Evolutionary conservation across 2,329 filamentous ascomycete species (phyloP), one percentile per base, ranked within the genome.

Genomic region (Tetracladium maxilliforme): DNA sequence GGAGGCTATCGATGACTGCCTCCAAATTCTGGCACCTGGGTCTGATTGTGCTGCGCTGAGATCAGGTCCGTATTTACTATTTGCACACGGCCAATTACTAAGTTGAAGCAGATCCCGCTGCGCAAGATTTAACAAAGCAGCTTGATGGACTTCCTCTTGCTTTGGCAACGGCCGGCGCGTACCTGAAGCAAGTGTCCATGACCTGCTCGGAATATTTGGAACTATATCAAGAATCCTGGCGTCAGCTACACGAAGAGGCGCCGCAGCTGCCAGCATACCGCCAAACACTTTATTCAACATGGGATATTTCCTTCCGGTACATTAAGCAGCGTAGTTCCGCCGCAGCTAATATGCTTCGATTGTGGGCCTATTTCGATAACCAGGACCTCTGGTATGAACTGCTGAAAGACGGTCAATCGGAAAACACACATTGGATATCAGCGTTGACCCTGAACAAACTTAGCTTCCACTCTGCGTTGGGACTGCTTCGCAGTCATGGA

Each of bases 91-190:
- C 14, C 21, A 28, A 14, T 22, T 29, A 21, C 25, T 14, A 2
- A 30, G 21, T 13, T 14, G 7, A 22, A 7, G 28, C 18, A 53
- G 44, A 52, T 37, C 13, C 31, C 16, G 41, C 41, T 32, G 41
- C 41, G 10, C 13, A 24, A 16, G 11, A 31, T 10, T 45, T 59
- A 30, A 41, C 42, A 3, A 29, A 36, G 17, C 35, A 39, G 24
- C 49, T 64, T 1, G 49, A 55, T 30, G 52, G 58, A 5, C 47
- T 61, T 15, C 56, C 56, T 9, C 45, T 64, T 16, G 57, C 58
- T 3, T 45, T 64, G 10, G 39, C 54, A 5, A 51, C 54, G 10
- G 58, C 58, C 11, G 54, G 56, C 5, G 44, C 52, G 1, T 64
- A 56, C 30, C 47, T 63, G 10, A 28, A 42, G 15, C 33, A 56